Conservation (phyloP, 2,329 filamentous ascomycete genomes). For the Endothia cerciana region DNA sequence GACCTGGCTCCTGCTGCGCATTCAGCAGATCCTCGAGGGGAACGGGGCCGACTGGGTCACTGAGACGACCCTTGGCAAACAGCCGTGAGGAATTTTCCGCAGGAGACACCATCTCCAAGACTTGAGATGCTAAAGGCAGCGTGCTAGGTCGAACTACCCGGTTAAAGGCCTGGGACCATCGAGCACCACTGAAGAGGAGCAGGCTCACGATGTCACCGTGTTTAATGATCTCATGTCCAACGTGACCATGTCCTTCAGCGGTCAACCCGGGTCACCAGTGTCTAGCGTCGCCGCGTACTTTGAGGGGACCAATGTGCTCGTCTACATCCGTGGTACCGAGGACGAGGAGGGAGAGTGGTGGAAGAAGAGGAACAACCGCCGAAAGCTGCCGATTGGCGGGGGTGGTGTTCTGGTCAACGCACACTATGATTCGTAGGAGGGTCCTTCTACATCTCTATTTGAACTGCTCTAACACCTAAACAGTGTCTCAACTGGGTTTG, state of each 20-base stretch:
- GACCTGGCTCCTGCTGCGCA: constrained; percentile 72
- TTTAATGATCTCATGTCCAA: constrained; percentile 83
- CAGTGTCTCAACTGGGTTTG: constrained; percentile 81
- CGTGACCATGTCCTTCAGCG: constrained; percentile 55
- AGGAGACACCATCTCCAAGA: background rate
- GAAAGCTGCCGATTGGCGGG: constrained; percentile 56
- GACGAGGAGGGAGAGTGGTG: constrained; percentile 78
- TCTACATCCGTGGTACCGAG: constrained; percentile 83
- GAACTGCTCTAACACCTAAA: constrained; percentile 14
- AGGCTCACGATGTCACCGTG: constrained; percentile 58
- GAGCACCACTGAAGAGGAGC: constrained; percentile 3
- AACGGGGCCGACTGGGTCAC: constrained; percentile 57
- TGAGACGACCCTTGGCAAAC: constrained; percentile 40
- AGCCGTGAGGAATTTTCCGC: constrained; percentile 26
- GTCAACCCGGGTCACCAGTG: constrained; percentile 49
- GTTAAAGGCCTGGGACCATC: background rate
- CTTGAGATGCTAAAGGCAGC: constrained; percentile 7
- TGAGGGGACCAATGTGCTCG: constrained; percentile 88
- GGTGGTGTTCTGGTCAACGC: constrained; percentile 91
- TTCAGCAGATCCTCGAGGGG: constrained; percentile 68
- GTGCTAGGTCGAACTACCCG: constrained; percentile 17
- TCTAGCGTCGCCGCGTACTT: constrained; percentile 69
- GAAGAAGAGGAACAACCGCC: constrained; percentile 49
- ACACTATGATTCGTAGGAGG: constrained; percentile 76
- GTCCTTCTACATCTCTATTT: background rate